A percentile compares a stretch with the other conserved stretches of the same genome.
Conservation (phyloP, 164 flowering plant genomes). For the Umbellularia californica region DNA sequence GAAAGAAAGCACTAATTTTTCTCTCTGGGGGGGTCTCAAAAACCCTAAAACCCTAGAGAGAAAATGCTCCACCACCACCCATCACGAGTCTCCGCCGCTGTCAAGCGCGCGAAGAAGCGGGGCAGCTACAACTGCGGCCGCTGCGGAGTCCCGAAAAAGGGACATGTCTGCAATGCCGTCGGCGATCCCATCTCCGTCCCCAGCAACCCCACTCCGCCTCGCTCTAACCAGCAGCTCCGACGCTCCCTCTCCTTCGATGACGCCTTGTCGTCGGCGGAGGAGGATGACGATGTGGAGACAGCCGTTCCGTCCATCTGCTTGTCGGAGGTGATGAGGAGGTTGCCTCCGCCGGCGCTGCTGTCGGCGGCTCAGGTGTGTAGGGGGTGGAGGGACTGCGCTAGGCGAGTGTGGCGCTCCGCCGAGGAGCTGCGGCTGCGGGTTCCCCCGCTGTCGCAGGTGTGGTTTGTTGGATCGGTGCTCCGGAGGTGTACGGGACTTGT, state of each 20-base stretch:
- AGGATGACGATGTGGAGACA: slow-evolving; percentile 20
- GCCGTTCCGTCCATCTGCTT: slow-evolving; percentile 24
- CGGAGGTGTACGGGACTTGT: slow-evolving; percentile 74
- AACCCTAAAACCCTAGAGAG: slow-evolving; percentile 18
- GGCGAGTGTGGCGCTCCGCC: slow-evolving; percentile 69
- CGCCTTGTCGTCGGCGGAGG: slow-evolving; percentile 5
- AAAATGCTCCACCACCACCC: slow-evolving; percentile 30
- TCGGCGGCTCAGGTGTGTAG: slow-evolving; percentile 77
- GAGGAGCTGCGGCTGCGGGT: slow-evolving; percentile 81
- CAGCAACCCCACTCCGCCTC: slow-evolving; percentile 11
- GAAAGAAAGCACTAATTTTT: not conserved
- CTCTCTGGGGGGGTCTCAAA: not conserved
- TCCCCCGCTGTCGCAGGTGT: slow-evolving; percentile 51
- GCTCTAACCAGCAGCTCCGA: slow-evolving; percentile 26
- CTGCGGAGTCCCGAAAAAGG: slow-evolving; percentile 86
- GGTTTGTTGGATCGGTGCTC: slow-evolving; percentile 72
- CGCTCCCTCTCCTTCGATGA: slow-evolving; percentile 72
- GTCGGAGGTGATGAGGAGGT: slow-evolving; percentile 75
- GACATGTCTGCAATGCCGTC: slow-evolving; percentile 52
- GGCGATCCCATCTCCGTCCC: slow-evolving; percentile 13
- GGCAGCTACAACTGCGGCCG: slow-evolving; percentile 91
- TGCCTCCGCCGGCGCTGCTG: slow-evolving; percentile 70
- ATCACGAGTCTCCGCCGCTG: slow-evolving; percentile 11
- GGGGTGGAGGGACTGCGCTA: slow-evolving; percentile 77
- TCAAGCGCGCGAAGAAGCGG: slow-evolving; percentile 52